Evolutionary conservation across 345 rosid genomes (phyloP), one percentile per base, ranked within the genome.

Genomic region (Dovyalis caffra): DNA sequence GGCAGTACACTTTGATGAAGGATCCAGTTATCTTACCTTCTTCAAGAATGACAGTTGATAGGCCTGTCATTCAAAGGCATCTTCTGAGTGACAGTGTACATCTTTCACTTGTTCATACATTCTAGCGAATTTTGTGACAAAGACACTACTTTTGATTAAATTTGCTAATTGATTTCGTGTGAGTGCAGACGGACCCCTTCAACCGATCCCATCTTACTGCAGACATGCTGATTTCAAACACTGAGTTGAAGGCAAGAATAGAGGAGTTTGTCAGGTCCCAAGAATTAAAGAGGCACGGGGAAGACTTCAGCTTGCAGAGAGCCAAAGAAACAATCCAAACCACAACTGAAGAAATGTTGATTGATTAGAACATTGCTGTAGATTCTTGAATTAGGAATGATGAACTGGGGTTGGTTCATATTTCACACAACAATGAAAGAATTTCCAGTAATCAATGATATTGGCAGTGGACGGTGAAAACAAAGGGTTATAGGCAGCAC

Each of bases 1-100:
- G 86, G 86, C 86, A 96, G 99, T 93, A 74, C 80, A 90, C 97
- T 6, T 75, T 93, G 78, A 96, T 96, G 99, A 96, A 92, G 88
- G 98, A 96, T 86, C 99, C 99, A 18, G 99, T 96, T 77, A 88
- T 92, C 74, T 88, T 96, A 83, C 99, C 99, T 63, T 90, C 95
- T 71, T 93, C 99, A 25, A 92, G 84, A 77, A 93, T 84, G 80
- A 96, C 90, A 33, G 87, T 93, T 38, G 98, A 96, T 82, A 80
- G 97, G 68, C 91, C 97, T 31, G 97, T 93, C 68, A 96, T 96
- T 74, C 97, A 93, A 74, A 93, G 99, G 80, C 99, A 96, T 92
- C 99, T 96, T 83, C 92, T 96, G 20, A 96, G 99, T 29, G 97
- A 96, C 79, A 80, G 75, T 18, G 99, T 92, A 86, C 8, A 34